Percentiles rank a stretch among this genome's conserved stretches.
Conservation (phyloP, 768 basidiomycete species). For the Harrya chromipes region DNA sequence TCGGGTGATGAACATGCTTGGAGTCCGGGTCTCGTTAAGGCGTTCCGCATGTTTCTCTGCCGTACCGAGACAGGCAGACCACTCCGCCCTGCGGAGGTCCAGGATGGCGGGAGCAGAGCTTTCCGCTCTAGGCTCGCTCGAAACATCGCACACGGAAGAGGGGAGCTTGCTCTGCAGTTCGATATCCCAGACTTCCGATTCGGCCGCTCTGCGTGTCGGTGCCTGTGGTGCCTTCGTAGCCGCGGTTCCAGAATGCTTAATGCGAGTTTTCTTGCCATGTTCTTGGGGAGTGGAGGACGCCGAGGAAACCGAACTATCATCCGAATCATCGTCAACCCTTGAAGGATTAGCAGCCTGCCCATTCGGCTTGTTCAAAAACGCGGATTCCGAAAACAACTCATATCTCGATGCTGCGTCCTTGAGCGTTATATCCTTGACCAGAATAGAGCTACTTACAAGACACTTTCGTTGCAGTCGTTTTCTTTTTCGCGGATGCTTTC, state of each 20-base stretch:
- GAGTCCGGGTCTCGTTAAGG: background rate
- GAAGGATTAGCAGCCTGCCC: conserved; percentile 8
- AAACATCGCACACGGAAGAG: conserved; percentile 17
- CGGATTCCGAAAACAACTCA: conserved; percentile 44
- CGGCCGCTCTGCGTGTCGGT: conserved; percentile 8
- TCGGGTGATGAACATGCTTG: background rate
- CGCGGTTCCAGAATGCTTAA: background rate
- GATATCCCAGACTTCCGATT: conserved; percentile 56
- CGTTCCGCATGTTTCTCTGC: background rate
- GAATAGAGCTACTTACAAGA: conserved; percentile 10
- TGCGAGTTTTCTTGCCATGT: background rate
- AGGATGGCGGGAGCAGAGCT: conserved; percentile 33
- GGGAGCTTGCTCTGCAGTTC: conserved; percentile 37
- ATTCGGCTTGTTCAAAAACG: conserved; percentile 39
- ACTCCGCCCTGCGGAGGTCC: conserved; percentile 32
- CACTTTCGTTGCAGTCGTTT: conserved; percentile 7
- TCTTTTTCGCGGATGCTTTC: conserved; percentile 31
- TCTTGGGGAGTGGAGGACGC: conserved; percentile 12
- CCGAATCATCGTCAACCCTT: conserved; percentile 3
- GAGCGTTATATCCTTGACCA: background rate
- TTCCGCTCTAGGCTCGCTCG: conserved; percentile 14
- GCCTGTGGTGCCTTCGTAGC: background rate
- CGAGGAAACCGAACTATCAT: conserved; percentile 11
- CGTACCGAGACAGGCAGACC: conserved; percentile 21
- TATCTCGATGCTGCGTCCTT: conserved; percentile 12